Conservation (phyloP, 305 asterid species). For the Rubia occidens region DNA sequence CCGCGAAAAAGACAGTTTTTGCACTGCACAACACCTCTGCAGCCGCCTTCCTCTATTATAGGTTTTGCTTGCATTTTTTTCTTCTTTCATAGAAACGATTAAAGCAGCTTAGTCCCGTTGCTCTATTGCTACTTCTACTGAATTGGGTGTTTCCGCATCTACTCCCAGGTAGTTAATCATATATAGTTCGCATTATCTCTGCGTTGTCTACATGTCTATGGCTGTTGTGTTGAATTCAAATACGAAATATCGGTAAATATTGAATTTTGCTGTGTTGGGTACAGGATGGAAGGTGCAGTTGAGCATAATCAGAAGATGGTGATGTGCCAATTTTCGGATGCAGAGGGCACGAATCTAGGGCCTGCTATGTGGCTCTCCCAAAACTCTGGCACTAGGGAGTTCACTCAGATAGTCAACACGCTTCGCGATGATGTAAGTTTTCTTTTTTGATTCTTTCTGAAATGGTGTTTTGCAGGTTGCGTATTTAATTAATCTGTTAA, state of each 20-base stretch:
- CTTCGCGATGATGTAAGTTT: conserved; percentile 58
- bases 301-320: conserved; percentile 46
- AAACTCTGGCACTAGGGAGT: conserved; percentile 72
- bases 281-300: conserved; percentile 16
- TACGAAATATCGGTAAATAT: background rate
- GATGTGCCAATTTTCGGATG: conserved; percentile 57
- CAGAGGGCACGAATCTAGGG: conserved; percentile 65
- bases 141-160: too few species aligned
- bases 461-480: background rate
- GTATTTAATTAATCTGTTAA: background rate
- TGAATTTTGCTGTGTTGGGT: background rate
- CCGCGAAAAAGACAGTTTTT: too few species aligned
- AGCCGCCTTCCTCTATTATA: too few species aligned
- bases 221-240: background rate
- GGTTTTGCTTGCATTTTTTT: too few species aligned
- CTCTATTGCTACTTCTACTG: too few species aligned
- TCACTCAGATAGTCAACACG: conserved; percentile 68
- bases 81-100: too few species aligned
- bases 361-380: conserved; percentile 67
- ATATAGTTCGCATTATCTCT: too few species aligned
- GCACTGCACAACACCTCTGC: too few species aligned
- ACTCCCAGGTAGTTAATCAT: too few species aligned
- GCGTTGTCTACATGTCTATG: too few species aligned
- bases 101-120: too few species aligned
- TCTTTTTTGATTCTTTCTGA: too few species aligned